Evolutionary conservation across 2,329 filamentous ascomycete species (phyloP), one percentile per base, ranked within the genome.

Genomic region (Periconia macrospinosa): DNA sequence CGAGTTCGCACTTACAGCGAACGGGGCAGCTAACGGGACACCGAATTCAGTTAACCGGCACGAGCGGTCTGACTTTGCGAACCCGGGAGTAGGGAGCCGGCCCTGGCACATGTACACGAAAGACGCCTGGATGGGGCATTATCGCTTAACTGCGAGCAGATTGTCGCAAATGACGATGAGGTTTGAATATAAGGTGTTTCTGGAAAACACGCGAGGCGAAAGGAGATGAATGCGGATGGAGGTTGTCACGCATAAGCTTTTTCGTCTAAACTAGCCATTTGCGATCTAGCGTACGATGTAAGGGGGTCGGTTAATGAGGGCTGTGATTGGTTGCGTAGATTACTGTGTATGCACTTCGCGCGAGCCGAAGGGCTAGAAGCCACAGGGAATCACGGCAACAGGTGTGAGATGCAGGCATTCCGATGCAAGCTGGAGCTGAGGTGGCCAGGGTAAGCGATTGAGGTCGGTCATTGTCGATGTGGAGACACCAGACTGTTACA

Each of bases 241-340:
- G 11, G 15, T 37, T 13, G 33, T 37, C 3, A 37, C 33, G 33
- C 11, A 3, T 50, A 47, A n/a, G 42, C 9, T 8, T 30, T n/a
- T 65, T 73, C 71, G 71, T 69, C 60, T 69, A 72, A 50, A 41
- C 50, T 59, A 49, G 46, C 69, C 60, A 23, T 14, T 60, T 63
- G 35, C 15, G 57, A 66, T 47, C 62, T 70, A 67, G 56, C 49
- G 52, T 33, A 60, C 51, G 57, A 49, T 60, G 40, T 6, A 33
- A 20, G 33, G 35, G 53, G 47, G 41, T 71, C 65, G 63, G 59
- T 52, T 68, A 63, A 48, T 42, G 42, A 15, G 23, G 14, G 15
- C 37, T 27, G 46, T 68, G 54, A 72, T 71, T 71, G 69, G 70
- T 46, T 20, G 20, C 37, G 40, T 30, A 46, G 11, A 37, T 37